Evolutionary conservation across 805 yeast genomes (phyloP).

Genomic region (Lipomyces yamanashiensis): DNA sequence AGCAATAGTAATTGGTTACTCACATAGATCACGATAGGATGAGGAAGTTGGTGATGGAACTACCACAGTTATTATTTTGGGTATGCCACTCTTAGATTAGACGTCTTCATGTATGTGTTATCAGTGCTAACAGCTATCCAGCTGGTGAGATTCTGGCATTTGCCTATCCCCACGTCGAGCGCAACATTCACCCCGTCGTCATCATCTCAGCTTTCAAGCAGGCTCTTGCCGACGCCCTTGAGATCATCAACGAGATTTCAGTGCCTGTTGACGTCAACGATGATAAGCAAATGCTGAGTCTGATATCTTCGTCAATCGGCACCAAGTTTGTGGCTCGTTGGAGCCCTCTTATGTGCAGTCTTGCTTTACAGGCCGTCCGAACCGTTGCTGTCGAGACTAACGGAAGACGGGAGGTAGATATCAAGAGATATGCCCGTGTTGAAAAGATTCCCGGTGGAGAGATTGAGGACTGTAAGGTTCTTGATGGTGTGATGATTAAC

Average conservation of each 20-base stretch:
- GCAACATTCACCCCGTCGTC: conserved; percentile 95
- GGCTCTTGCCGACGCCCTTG: conserved; percentile 88
- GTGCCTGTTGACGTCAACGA: conserved; percentile 81
- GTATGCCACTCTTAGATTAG: neutral
- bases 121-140: neutral
- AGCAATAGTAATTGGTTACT: neutral
- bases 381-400: conserved; percentile 69
- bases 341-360: conserved; percentile 87
- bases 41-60: conserved; percentile 99
- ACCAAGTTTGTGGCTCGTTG: conserved; percentile 92
- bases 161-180: conserved; percentile 87
- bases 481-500: conserved; percentile 90
- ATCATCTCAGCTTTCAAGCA: conserved; percentile 91
- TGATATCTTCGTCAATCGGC: conserved; percentile 91
- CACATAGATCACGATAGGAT: conserved; percentile 58
- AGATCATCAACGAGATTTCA: conserved; percentile 81
- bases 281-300: conserved; percentile 82
- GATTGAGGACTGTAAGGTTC: conserved; percentile 81
- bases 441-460: conserved; percentile 99
- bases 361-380: conserved; percentile 85
- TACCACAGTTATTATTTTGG: conserved; percentile 88
- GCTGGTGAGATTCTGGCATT: conserved; percentile 98
- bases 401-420: conserved; percentile 75
- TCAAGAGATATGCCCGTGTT: conserved; percentile 87
- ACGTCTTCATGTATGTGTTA: no score